These are phyloP conservation scores for Colletotrichum gloeosporioides DNA, from an alignment of 2,329 filamentous ascomycete genomes.

Conservation along the genomic window DNA sequence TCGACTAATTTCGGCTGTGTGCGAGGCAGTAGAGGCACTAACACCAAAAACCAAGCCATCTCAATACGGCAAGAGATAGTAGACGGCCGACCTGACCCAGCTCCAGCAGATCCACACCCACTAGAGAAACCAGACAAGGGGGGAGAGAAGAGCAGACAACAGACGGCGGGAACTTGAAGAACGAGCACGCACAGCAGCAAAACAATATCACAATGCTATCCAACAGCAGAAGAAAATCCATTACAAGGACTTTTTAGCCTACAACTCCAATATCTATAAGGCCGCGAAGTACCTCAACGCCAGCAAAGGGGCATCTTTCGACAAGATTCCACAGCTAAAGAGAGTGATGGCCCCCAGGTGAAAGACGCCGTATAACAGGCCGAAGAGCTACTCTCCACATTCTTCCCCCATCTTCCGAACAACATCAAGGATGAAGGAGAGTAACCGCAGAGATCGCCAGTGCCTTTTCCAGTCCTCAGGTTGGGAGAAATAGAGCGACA, in stretches of 20 bases:
- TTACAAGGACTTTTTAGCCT: slow-evolving; percentile 30
- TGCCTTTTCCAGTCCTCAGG: too few relatives aligned
- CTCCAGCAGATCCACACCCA: slow-evolving; percentile 30
- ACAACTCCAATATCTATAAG: slow-evolving; percentile 33
- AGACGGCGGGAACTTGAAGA: slow-evolving; percentile 21
- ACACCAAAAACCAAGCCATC: slow-evolving; percentile 29
- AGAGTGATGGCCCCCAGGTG: too few relatives aligned
- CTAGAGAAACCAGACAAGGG: slow-evolving; percentile 31
- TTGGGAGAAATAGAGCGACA: slow-evolving; percentile 26
- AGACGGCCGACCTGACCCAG: slow-evolving; percentile 31
- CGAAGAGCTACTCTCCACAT: too few relatives aligned
- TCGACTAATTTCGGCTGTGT: background rate
- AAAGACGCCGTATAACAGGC: too few relatives aligned
- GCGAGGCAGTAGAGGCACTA: slow-evolving; percentile 8
- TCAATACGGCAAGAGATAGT: slow-evolving; percentile 34
- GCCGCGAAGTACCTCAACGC: slow-evolving; percentile 31
- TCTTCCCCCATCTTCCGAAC: too few relatives aligned
- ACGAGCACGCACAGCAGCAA: slow-evolving; percentile 24
- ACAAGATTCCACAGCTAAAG: too few relatives aligned
- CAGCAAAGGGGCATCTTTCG: slow-evolving; percentile 22
- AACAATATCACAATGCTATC: slow-evolving; percentile 30
- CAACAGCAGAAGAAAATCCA: slow-evolving; percentile 29
- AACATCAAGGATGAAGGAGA: too few relatives aligned
- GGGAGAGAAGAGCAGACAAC: slow-evolving; percentile 18
- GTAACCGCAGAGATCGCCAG: too few relatives aligned